Evolutionary conservation across 228 moss, liverwort and hornwort genomes (phyloP), one percentile per base, ranked within the genome.

Genomic region (Sphagnum magellanicum): DNA sequence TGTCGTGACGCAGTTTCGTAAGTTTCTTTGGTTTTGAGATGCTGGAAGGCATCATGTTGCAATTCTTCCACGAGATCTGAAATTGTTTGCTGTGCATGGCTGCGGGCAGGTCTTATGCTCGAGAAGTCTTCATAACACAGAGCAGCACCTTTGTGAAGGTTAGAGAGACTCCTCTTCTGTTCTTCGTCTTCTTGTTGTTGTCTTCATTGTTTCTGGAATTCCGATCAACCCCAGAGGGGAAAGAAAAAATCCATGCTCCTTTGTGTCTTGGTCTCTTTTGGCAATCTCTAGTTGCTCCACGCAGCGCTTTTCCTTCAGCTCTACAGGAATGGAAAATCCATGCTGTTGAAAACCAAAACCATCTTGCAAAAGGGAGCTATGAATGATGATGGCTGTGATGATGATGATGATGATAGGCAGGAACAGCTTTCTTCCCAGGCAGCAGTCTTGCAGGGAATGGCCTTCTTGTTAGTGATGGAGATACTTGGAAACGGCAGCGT

Each of bases 391-490:
- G 32, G 32, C 32, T 32, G 32, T 32, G 32, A 32, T 32, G 55
- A 69, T 69, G 60, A 6, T 69, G 11, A 49, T 51, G 10, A 61
- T 65, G 50, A 70, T 72, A 92, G 90, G 84, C 83, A 63, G 90
- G 92, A 60, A 88, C 90, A 11, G 84, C 92, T 3, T 93, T 90
- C 66, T 93, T 93, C 67, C 92, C 88, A 10, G 90, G 78, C 51
- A 93, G 90, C 8, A 90, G 87, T 68, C 88, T 93, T 10, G 78
- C 81, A 5, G 90, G 92, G 13, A 93, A 93, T 58, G 88, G 90
- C 66, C 67, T 93, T 65, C 60, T 93, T 10, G 88, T 87, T 49
- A 93, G 83, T 64, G 93, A 93, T 75, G 93, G 90, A 10, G 85
- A 89, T n/a, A 67, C 80, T 57, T 93, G 92, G 92, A 90, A 80